A percentile compares a stretch with the other conserved stretches of the same genome.
These are phyloP conservation scores for Termitomyces sp. DNA, from an alignment of 768 basidiomycete genomes.

Conservation along the genomic window DNA sequence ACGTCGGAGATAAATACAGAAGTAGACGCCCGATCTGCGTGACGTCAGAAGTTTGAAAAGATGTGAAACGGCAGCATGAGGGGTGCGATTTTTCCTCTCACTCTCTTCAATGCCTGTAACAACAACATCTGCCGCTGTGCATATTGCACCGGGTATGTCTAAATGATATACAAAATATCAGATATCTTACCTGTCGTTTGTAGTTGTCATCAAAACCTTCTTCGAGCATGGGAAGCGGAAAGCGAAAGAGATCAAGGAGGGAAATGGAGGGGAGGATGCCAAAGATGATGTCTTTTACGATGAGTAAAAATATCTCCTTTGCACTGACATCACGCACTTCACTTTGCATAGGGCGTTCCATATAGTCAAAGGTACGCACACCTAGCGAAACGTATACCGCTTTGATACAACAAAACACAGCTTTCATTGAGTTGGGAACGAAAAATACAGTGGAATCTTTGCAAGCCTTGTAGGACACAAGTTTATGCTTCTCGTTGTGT, in stretches of 20 bases:
- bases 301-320: not conserved
- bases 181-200: not conserved
- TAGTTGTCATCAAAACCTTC: not conserved
- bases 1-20: slow-evolving; percentile 13
- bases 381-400: not conserved
- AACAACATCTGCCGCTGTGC: not conserved
- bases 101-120: not conserved
- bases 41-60: slow-evolving; percentile 18
- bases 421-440: not conserved
- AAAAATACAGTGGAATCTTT: not conserved
- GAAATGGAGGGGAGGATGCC: not conserved
- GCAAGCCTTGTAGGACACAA: not conserved
- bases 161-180: not conserved
- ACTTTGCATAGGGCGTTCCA: not conserved
- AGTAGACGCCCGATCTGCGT: slow-evolving; percentile 7
- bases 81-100: not conserved
- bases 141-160: not conserved
- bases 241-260: not conserved
- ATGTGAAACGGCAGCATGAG: not conserved
- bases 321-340: not conserved
- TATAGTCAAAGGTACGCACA: not conserved
- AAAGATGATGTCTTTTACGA: not conserved
- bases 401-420: not conserved
- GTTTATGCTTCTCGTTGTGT: not conserved
- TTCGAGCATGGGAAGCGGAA: not conserved